Conservation (phyloP, 257 asterid species). For the Penstemon barbatus region DNA sequence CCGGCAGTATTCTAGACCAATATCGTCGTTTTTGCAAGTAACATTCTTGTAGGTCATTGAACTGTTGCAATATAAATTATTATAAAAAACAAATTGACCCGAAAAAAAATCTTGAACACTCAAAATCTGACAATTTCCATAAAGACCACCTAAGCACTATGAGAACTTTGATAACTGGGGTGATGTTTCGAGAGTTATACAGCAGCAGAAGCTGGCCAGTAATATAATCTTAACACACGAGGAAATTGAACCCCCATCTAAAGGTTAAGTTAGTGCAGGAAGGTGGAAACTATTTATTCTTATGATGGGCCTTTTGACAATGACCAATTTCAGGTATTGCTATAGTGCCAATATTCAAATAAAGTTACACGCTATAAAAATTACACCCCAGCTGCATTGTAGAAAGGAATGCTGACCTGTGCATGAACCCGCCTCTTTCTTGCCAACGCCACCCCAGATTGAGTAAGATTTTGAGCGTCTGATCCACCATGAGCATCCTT, state of each 20-base stretch:
- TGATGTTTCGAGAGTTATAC: too few species aligned
- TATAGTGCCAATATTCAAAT: too few species aligned
- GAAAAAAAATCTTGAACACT: neutral
- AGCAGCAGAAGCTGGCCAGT: too few species aligned
- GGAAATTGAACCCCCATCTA: too few species aligned
- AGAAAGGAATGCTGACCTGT: constrained; percentile 54
- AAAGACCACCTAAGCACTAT: too few species aligned
- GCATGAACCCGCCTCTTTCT: constrained; percentile 77
- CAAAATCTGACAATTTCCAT: too few species aligned
- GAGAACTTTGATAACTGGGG: neutral
- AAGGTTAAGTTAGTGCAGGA: too few species aligned
- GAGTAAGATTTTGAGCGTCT: constrained; percentile 55
- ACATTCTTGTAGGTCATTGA: constrained; percentile 78
- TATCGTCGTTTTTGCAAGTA: constrained; percentile 70
- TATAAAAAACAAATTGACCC: constrained; percentile 4
- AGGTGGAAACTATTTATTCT: too few species aligned
- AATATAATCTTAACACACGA: too few species aligned
- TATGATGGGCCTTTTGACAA: too few species aligned
- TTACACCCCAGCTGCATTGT: neutral
- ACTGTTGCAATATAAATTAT: constrained; percentile 41
- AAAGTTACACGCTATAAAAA: neutral
- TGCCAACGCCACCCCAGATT: constrained; percentile 58
- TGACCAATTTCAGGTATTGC: too few species aligned
- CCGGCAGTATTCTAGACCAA: constrained; percentile 48
- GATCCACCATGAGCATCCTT: constrained; percentile 57